phyloP scores from a whole-genome alignment of 306 rosid genomes.

The Vigna unguiculata region DNA sequence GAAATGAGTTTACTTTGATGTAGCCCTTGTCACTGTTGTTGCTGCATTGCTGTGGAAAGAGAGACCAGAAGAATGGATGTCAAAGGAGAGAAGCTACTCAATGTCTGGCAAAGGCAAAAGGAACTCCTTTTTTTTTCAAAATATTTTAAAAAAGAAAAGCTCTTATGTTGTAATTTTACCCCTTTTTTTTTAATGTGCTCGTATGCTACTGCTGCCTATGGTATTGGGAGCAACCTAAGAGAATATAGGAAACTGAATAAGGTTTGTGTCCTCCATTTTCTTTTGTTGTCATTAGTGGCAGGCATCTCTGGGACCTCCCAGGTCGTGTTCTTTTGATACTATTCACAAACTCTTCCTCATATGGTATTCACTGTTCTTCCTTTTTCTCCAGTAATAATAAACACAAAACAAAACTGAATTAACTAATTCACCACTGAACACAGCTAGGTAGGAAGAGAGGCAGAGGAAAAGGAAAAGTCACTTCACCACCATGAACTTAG shows the following conservation, averaged over 20 bases:
- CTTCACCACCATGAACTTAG: not conserved
- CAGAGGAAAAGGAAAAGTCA: slow-evolving; percentile 24
- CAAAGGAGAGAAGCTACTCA: slow-evolving; percentile 51
- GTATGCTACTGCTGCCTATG: slow-evolving; percentile 62
- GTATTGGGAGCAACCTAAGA: slow-evolving; percentile 66
- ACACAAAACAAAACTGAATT: slow-evolving; percentile 26
- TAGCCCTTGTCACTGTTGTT: slow-evolving; percentile 39
- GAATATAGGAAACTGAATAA: slow-evolving; percentile 45
- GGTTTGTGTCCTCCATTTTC: slow-evolving; percentile 41
- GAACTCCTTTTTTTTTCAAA: slow-evolving; percentile 30
- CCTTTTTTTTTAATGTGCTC: slow-evolving; percentile 29
- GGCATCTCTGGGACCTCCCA: slow-evolving; percentile 40
- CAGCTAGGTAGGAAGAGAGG: not conserved
- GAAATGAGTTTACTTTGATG: slow-evolving; percentile 45
- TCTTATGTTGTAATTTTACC: slow-evolving; percentile 34
- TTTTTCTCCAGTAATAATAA: not conserved
- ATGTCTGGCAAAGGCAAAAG: slow-evolving; percentile 49
- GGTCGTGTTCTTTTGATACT: slow-evolving; percentile 37
- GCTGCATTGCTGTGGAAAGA: slow-evolving; percentile 47
- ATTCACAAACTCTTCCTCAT: slow-evolving; percentile 34
- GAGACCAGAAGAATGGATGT: slow-evolving; percentile 43
- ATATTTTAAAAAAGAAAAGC: slow-evolving; percentile 28
- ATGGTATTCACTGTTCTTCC: slow-evolving; percentile 16
- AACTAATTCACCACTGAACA: slow-evolving; percentile 13
- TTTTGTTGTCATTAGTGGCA: slow-evolving; percentile 43